Base-by-base conservation (phyloP, 2,329 filamentous ascomycete species). In the Diplocarpon rosae region DNA sequence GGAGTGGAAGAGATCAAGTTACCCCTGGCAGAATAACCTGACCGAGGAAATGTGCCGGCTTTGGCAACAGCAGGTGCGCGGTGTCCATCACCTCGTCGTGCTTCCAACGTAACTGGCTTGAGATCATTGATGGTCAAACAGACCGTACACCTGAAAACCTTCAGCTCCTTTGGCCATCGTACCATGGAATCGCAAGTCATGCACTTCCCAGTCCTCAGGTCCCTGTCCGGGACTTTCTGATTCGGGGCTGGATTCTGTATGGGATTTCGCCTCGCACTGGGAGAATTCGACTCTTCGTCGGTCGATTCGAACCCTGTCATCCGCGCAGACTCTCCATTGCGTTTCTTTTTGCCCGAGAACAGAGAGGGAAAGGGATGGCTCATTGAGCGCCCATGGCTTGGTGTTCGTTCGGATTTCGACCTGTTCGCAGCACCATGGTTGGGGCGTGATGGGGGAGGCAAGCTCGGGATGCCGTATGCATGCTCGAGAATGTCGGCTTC, bases 91-190 rank as follows among this genome's bases (percentile, higher is more conserved):
- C 48, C 54, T 49, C 43, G 52, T 49, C 48, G 56, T 33, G 50
- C 56, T 48, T 56, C 56, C 39, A 56, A 35, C 9, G 45, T 31
- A 50, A 62, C 46, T 34, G 72, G 71, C 48, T 74, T 70, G 42
- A 94, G 63, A 60, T 94, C 87, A 60, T 93, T 94, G 59, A 95
- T 79, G 14, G 84, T 92, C 56, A 85, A 68, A 62, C 88, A 95
- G 43, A 85, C 82, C 34, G 84, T 83, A 63, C 88, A 95, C 55
- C 86, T 76, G 63, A 92, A 94, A 31, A 82, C 75, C 30, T 75
- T 75, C 49, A 88, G 65, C 42, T 81, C 76, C 50, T 73, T 76
- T 1, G 86, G 86, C 81, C 87, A 94, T 45, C 83, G 75, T 52
- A 93, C 81, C 45, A 80, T 76, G 43, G 83, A 83, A 56, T 82